phyloP scores from a whole-genome alignment of 192 early-diverging fungal species.

The Chytriomyces sp. region DNA sequence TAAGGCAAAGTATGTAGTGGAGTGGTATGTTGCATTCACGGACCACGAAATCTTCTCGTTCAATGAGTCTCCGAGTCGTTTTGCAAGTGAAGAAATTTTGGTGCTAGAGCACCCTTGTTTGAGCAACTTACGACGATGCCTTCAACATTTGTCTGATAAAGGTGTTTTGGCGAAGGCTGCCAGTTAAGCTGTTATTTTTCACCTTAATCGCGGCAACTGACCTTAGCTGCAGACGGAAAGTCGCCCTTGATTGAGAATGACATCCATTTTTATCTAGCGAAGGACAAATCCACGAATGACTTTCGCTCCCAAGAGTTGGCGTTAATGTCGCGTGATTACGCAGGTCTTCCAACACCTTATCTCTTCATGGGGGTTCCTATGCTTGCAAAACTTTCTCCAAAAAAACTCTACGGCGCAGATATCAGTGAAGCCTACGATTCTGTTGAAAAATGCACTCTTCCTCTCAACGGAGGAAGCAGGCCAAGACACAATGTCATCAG shows the following conservation, averaged over 20 bases:
- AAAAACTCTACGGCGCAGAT: neutral
- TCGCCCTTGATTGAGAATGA: constrained; percentile 14
- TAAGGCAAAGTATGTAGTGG: constrained; percentile 7
- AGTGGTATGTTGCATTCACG: constrained; percentile 35
- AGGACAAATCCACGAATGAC: constrained; percentile 7
- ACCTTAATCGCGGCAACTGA: no score
- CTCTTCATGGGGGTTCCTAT: constrained; percentile 19
- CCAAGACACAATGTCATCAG: constrained; percentile 30
- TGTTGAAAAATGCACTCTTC: no score
- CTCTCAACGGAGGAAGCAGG: neutral
- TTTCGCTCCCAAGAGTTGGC: constrained; percentile 5
- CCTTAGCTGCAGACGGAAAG: no score
- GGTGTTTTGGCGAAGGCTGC: constrained; percentile 5
- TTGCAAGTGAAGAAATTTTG: constrained; percentile 28
- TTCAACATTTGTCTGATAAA: constrained; percentile 7
- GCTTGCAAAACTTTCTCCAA: neutral
- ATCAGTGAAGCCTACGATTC: no score
- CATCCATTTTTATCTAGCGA: constrained; percentile 25
- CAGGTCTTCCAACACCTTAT: constrained; percentile 11
- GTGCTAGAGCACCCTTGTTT: constrained; percentile 29
- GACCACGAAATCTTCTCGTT: constrained; percentile 25
- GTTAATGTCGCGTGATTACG: constrained; percentile 9
- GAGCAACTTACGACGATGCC: constrained; percentile 10
- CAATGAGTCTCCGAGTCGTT: constrained; percentile 6
- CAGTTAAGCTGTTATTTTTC: neutral